Base-by-base conservation (phyloP, 306 rosid species). In the Corylus americana region DNA sequence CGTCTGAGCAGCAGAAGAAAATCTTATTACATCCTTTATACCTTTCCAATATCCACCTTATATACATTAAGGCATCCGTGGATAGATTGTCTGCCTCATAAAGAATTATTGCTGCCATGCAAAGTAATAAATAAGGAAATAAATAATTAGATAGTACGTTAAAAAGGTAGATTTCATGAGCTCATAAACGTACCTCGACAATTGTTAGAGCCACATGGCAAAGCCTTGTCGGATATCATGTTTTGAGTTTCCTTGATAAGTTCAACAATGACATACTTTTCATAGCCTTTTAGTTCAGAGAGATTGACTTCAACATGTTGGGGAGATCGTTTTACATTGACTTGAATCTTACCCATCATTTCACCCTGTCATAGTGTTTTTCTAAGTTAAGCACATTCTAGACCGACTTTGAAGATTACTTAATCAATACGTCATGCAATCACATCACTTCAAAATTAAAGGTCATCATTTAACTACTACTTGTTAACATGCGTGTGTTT, bases 1-100 rank as follows among this genome's bases (percentile, higher is more conserved):
- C 80, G 80, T 94, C 97, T 78, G 92, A 82, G 84, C 97, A 94
- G 81, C 98, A 92, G 80, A 92, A 94, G 90, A 92, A 91, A 22
- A 94, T 81, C 84, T 89, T 94, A 55, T 78, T 89, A 66, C 91
- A 81, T 4, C 90, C 98, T 54, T 85, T 87, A 57, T 91, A 82
- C 79, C 83, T 88, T 70, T 92, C 98, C 17, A 94, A 84, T 17
- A 87, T 83, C 97, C 98, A 94, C 87, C 86, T 92, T 1, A 91
- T 83, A 62, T 92, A 92, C 75, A 89, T 77, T 55, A 92, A 50
- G 3, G 94, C 84, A 79, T 91, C 97, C 70, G 79, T 78, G 2
- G 98, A 88, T 6, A 94, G 87, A 83, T 81, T 90, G 76, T 94
- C 97, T 0, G 92, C 89, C 77, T 87, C 93, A 27, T 92, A 86